Evolutionary conservation across 2,329 filamentous ascomycete species (phyloP).

Genomic region (Sphaceloma murrayae): DNA sequence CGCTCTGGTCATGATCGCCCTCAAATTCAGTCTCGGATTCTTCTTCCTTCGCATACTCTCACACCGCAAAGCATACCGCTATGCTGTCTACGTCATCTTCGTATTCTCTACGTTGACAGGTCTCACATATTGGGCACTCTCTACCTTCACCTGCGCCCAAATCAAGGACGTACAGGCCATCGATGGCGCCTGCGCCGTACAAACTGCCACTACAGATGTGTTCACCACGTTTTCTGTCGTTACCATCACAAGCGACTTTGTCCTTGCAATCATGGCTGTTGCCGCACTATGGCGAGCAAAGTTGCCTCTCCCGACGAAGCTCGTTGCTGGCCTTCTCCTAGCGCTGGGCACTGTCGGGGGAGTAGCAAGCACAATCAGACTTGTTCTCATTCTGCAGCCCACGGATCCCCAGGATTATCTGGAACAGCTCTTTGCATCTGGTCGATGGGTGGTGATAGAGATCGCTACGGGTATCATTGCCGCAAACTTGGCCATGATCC

Average conservation of each 20-base stretch:
- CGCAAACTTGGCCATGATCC: slow-evolving; percentile 27
- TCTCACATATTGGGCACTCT: slow-evolving; percentile 39
- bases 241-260: slow-evolving; percentile 30
- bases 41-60: slow-evolving; percentile 42
- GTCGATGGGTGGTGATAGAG: slow-evolving; percentile 28
- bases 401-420: slow-evolving; percentile 22
- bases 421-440: slow-evolving; percentile 22
- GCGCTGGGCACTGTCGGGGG: slow-evolving; percentile 3
- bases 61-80: slow-evolving; percentile 32
- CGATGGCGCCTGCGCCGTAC: slow-evolving; percentile 20
- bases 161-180: slow-evolving; percentile 35
- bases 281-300: slow-evolving; percentile 28
- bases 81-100: slow-evolving; percentile 37
- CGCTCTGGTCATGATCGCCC: slow-evolving; percentile 36
- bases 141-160: slow-evolving; percentile 42
- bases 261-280: slow-evolving; percentile 30
- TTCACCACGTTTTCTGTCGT: slow-evolving; percentile 20
- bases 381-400: not conserved
- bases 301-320: slow-evolving; percentile 1
- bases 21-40: slow-evolving; percentile 42
- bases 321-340: not conserved
- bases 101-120: slow-evolving; percentile 35
- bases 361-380: not conserved
- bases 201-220: slow-evolving; percentile 12
- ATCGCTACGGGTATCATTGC: slow-evolving; percentile 30